Percentiles rank a stretch among this genome's conserved stretches.
phyloP scores from a whole-genome alignment of 768 basidiomycete genomes.

The Agaricus sinodeliciosus region DNA sequence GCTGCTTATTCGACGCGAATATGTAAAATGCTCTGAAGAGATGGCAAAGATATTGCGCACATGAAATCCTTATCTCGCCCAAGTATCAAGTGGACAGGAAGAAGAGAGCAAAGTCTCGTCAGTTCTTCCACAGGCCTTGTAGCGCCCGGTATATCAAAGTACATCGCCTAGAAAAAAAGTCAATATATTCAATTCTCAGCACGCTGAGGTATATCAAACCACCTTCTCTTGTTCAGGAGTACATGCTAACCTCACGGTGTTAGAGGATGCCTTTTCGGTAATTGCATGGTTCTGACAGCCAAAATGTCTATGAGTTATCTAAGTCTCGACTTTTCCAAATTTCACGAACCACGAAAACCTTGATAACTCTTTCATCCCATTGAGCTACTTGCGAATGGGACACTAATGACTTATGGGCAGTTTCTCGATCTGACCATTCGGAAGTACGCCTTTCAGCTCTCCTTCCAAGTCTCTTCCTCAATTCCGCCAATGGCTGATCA shows the following conservation, averaged over 20 bases:
- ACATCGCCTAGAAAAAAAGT: slow-evolving; percentile 47
- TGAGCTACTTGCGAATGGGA: slow-evolving; percentile 20
- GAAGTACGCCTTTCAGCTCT: slow-evolving; percentile 44
- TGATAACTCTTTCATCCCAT: slow-evolving; percentile 52
- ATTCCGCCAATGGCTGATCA: slow-evolving; percentile 29
- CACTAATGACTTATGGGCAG: slow-evolving; percentile 9
- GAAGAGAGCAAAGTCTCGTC: slow-evolving; percentile 26
- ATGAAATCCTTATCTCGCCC: slow-evolving; percentile 6
- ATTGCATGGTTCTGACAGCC: slow-evolving; percentile 39
- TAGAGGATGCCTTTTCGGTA: slow-evolving; percentile 26
- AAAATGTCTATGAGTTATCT: slow-evolving; percentile 13
- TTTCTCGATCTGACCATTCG: slow-evolving; percentile 41
- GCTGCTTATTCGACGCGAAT: slow-evolving; percentile 15
- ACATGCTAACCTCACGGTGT: slow-evolving; percentile 44
- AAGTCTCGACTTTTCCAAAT: slow-evolving; percentile 25
- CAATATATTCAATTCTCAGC: neutral
- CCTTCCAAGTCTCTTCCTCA: slow-evolving; percentile 37
- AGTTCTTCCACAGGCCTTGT: slow-evolving; percentile 45
- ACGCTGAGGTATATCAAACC: neutral
- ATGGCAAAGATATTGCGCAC: slow-evolving; percentile 42
- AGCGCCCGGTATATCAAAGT: slow-evolving; percentile 48
- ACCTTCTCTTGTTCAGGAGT: slow-evolving; percentile 59
- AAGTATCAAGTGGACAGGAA: slow-evolving; percentile 6
- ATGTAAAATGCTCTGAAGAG: neutral
- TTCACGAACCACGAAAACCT: slow-evolving; percentile 44